Conservation (phyloP, 2,329 filamentous ascomycete species). For the Ceratocystis papillata region DNA sequence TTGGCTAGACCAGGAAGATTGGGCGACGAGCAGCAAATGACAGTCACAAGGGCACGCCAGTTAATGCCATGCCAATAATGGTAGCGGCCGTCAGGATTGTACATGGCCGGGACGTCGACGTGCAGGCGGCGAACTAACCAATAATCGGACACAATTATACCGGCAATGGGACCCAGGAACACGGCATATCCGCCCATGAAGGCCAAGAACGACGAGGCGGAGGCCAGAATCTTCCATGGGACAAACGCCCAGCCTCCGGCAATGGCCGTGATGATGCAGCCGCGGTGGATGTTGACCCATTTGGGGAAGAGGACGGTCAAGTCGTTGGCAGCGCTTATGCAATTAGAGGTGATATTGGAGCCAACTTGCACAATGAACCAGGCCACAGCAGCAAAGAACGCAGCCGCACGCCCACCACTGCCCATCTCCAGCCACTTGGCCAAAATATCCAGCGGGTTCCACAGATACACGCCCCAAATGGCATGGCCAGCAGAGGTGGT, state of each 20-base stretch:
- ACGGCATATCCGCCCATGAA: conserved; percentile 32
- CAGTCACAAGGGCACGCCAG: conserved; percentile 35
- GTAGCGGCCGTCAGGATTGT: conserved; percentile 35
- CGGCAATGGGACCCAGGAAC: conserved; percentile 36
- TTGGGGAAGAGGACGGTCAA: conserved; percentile 29
- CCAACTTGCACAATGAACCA: conserved; percentile 30
- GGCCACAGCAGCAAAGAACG: conserved; percentile 29
- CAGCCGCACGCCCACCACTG: conserved; percentile 29
- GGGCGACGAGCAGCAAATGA: conserved; percentile 34
- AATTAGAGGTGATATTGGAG: conserved; percentile 30
- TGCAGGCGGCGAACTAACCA: conserved; percentile 33
- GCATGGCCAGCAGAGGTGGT: conserved; percentile 37
- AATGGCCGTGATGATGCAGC: conserved; percentile 29
- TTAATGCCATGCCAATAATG: conserved; percentile 36
- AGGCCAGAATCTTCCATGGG: conserved; percentile 32
- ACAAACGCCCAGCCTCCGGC: conserved; percentile 32
- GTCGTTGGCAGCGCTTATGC: conserved; percentile 30
- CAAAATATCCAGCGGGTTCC: conserved; percentile 41
- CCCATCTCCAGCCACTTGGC: conserved; percentile 32
- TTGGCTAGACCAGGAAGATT: conserved; percentile 36
- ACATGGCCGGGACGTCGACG: conserved; percentile 35
- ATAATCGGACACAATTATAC: conserved; percentile 35
- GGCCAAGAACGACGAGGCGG: conserved; percentile 29
- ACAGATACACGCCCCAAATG: conserved; percentile 38
- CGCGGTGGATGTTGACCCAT: conserved; percentile 31